phyloP scores from a whole-genome alignment of 2,329 filamentous ascomycete genomes.

The Leptographium wingfieldii region DNA sequence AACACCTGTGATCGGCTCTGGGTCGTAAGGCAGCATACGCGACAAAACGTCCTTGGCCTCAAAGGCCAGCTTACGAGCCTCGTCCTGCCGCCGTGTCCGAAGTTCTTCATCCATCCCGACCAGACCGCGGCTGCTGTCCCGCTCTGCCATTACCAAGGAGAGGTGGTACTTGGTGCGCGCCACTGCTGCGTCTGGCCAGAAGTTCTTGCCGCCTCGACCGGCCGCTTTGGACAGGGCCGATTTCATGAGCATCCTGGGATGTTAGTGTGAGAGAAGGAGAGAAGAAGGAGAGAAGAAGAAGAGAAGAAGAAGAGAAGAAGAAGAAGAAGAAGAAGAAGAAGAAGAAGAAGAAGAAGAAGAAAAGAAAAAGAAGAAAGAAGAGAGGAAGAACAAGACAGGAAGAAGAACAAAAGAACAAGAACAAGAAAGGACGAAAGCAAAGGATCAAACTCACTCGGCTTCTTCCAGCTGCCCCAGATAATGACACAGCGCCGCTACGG shows the following conservation, averaged over 20 bases:
- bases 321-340: neutral
- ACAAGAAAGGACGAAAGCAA: neutral
- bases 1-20: slow-evolving; percentile 9
- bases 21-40: slow-evolving; percentile 12
- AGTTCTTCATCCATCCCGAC: neutral
- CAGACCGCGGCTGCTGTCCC: neutral
- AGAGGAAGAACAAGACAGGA: neutral
- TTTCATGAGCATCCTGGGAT: slow-evolving; percentile 4
- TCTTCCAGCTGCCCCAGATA: slow-evolving; percentile 8
- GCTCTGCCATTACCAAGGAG: slow-evolving; percentile 6
- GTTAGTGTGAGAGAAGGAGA: neutral
- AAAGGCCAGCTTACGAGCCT: slow-evolving; percentile 6
- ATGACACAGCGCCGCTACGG: slow-evolving; percentile 9
- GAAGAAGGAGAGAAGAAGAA: neutral
- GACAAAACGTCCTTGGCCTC: slow-evolving; percentile 12
- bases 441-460: slow-evolving; percentile 6
- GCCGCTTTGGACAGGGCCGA: slow-evolving; percentile 5
- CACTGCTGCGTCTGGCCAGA: slow-evolving; percentile 10
- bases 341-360: neutral
- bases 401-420: neutral
- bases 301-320: neutral
- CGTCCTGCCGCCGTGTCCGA: neutral
- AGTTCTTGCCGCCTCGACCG: slow-evolving; percentile 6
- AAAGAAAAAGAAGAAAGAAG: neutral
- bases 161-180: slow-evolving; percentile 12